Base-by-base conservation (phyloP, 257 asterid genomes). In the Galeopsis tetrahit region DNA sequence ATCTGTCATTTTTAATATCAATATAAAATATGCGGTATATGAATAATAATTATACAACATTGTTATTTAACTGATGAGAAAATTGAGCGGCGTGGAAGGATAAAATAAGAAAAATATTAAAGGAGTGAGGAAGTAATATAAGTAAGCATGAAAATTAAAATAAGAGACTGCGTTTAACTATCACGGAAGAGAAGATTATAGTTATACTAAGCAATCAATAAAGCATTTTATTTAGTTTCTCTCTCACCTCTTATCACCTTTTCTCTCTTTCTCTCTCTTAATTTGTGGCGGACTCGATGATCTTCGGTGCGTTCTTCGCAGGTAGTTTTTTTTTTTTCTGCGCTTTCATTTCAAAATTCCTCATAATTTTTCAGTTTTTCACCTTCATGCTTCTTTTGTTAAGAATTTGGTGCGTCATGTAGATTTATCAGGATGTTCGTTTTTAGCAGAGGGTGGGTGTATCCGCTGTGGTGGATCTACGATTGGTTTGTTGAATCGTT, bases 301-400 rank as follows among this genome's bases (percentile, higher is more conserved):
- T 75, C 75, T 72, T 83, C 88, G 88, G 84, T 74, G 84, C 73
- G 72, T 74, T 79, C 76, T 78, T 66, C 74, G 38, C 64, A 63
- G 83, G 87, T 80, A 60, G 9, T 69, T 43, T 36, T 53, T 7
- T 51, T 46, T 32, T 53, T 33, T 3, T 39, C 14, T 15, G 21
- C 1, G 21, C 1, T 68, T 17, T 49, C 28, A 53, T 21, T 2
- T 15, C 14, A 28, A 28, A n/a, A 62, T 65, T 32, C 4, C 13
- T 56, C 10, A 15, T 28, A 6, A 39, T 51, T 55, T 72, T 55
- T 48, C 21, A 7, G 63, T 51, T n/a, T 43, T 58, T 60, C 36
- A 7, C 66, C 69, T 68, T 68, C 7, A 8, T 56, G 2, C 46
- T 57, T 65, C 11, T 2, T 13, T 70, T 68, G 5, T 33, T 42